Conservation (phyloP, 768 basidiomycete genomes). For the Naematelia aurantialba region DNA sequence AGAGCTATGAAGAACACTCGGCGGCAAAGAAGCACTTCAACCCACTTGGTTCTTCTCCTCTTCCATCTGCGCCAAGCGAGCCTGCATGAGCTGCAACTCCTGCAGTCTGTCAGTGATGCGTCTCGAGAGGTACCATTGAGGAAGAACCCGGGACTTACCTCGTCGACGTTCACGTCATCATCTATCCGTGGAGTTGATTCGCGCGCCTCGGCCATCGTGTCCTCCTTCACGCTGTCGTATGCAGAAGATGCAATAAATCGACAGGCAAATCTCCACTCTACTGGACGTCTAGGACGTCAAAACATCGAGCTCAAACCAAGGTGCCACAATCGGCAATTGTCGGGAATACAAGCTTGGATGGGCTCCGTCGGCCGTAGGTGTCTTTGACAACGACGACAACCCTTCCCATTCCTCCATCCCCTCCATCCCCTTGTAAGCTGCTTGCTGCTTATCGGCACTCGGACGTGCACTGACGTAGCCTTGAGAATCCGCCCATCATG, state of each 20-base stretch:
- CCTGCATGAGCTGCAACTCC: slow-evolving; percentile 50
- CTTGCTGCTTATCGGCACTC: background rate
- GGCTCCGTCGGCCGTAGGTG: slow-evolving; percentile 3
- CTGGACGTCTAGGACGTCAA: too few relatives aligned
- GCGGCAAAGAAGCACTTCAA: background rate
- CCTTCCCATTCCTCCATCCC: background rate
- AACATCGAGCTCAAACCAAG: background rate
- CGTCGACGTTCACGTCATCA: slow-evolving; percentile 43
- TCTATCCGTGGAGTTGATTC: slow-evolving; percentile 36
- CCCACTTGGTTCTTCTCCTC: slow-evolving; percentile 45
- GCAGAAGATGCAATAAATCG: background rate
- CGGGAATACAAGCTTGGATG: slow-evolving; percentile 7
- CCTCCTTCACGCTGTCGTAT: background rate
- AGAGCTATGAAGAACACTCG: too few relatives aligned
- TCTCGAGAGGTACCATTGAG: background rate
- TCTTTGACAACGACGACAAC: background rate
- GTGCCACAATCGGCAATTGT: slow-evolving; percentile 28
- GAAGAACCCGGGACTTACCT: slow-evolving; percentile 18
- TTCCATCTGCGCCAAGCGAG: slow-evolving; percentile 49
- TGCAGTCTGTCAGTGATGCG: slow-evolving; percentile 14
- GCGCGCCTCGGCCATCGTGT: slow-evolving; percentile 31
- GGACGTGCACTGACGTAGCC: background rate
- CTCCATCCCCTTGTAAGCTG: slow-evolving; percentile 1
- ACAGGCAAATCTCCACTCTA: too few relatives aligned
- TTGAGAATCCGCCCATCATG: slow-evolving; percentile 26